Base-by-base conservation (phyloP, 2,329 filamentous ascomycete species). In the Dactylella cylindrospora region DNA sequence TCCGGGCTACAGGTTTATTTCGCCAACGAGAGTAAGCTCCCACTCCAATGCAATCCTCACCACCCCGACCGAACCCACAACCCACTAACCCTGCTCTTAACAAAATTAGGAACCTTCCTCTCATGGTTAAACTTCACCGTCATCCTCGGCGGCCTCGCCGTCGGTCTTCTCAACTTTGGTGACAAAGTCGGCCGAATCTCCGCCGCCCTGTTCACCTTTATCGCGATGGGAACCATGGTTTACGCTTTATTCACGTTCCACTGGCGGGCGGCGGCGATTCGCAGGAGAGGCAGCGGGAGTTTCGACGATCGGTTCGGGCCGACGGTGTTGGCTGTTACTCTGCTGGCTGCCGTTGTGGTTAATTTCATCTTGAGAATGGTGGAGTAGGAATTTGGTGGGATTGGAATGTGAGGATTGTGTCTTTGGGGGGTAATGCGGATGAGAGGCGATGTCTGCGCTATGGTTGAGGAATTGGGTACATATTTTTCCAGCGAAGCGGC, bases 81-180 rank as follows among this genome's bases (percentile, higher is more conserved):
- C n/a, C 17, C 19, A 28, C 13, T n/a, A n/a, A 28, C n/a, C n/a
- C n/a, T n/a, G n/a, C n/a, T n/a, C n/a, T n/a, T n/a, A n/a, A 15
- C 7, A 25, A 33, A 32, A 31, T 20, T 36, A 61, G 55, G 55
- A 36, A 98, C 93, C 66, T 98, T 98, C 74, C 84, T 98, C 71
- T 95, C 90, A 75, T 98, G 93, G 93, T 88, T 98, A 72, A 98
- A 98, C 81, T 97, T 97, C 80, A 95, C 90, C 45, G 90, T 98
- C 72, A 91, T 98, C 75, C 86, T 98, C 65, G 93, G 93, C 71
- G 93, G 93, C 66, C 84, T 98, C 44, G 91, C 93, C 68, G 88
- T 98, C 69, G 93, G 93, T 69, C 90, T 98, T 72, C 84, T 98
- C 71, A 98, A 98, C 79, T 98, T 98, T 70, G 93, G 93, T 72